Evolutionary conservation across 768 basidiomycete species (phyloP).

Genomic region (Podaxis sp.): DNA sequence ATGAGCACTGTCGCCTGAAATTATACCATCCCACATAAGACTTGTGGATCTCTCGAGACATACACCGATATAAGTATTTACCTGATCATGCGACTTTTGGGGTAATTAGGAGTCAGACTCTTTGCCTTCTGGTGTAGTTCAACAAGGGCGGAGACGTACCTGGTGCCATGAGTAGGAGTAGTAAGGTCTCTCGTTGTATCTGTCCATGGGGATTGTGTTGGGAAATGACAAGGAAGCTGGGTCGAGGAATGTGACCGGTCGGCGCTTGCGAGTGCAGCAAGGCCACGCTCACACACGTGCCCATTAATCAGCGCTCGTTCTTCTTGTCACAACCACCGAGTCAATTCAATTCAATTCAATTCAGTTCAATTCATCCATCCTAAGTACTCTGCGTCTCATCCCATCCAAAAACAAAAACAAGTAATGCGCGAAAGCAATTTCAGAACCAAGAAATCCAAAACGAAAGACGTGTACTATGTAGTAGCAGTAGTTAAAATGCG

Average conservation of each 20-base stretch:
- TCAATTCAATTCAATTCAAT: conserved; percentile 4
- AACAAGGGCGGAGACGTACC: conserved; percentile 40
- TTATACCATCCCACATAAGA: conserved; percentile 16
- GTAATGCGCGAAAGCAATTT: not conserved
- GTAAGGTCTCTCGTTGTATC: conserved; percentile 38
- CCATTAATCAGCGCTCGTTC: not conserved
- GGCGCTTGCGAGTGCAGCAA: conserved; percentile 21
- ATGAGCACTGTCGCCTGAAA: conserved; percentile 73
- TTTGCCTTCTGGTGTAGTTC: conserved; percentile 21
- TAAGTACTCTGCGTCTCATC: not conserved
- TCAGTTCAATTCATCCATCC: not conserved
- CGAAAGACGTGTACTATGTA: conserved; percentile 2
- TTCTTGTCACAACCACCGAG: conserved; percentile 3
- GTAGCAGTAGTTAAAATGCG: not conserved
- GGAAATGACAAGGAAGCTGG: conserved; percentile 11
- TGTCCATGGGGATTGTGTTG: conserved; percentile 32
- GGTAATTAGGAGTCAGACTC: conserved; percentile 1
- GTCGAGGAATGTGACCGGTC: conserved; percentile 13
- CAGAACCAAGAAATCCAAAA: conserved; percentile 4
- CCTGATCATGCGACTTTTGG: conserved; percentile 84
- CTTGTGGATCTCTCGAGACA: conserved; percentile 6
- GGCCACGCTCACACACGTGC: conserved; percentile 5
- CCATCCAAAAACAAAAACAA: not conserved
- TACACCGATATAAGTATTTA: conserved; percentile 24
- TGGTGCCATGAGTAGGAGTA: conserved; percentile 84